Evolutionary conservation across 805 yeast genomes (phyloP).

Genomic region (Saccharomyces eubayanus): DNA sequence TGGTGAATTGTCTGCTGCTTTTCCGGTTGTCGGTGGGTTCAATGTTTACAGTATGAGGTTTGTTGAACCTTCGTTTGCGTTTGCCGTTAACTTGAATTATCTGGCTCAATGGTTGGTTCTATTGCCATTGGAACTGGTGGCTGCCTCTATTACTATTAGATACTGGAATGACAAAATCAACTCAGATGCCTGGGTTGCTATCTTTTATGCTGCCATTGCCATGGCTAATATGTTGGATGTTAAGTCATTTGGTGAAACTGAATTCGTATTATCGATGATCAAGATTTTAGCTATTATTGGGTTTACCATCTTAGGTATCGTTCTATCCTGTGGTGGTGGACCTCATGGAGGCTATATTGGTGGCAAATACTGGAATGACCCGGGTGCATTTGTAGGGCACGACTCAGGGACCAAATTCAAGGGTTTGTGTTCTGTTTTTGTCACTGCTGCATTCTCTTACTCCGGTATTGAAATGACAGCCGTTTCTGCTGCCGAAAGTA

Average conservation of each 20-base stretch:
- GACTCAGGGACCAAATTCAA: constrained; percentile 35
- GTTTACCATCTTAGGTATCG: constrained; percentile 47
- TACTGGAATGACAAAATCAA: constrained; percentile 45
- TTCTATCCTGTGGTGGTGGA: constrained; percentile 43
- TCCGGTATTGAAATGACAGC: constrained; percentile 71
- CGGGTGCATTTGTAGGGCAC: constrained; percentile 56
- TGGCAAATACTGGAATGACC: constrained; percentile 39
- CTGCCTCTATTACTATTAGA: constrained; percentile 47
- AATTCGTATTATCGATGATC: constrained; percentile 41
- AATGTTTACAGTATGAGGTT: constrained; percentile 43
- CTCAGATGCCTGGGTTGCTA: constrained; percentile 55
- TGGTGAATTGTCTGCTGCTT: constrained; percentile 47
- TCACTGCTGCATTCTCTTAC: constrained; percentile 56
- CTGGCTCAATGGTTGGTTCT: constrained; percentile 49
- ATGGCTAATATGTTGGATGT: constrained; percentile 46
- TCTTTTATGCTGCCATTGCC: constrained; percentile 42
- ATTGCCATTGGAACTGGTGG: constrained; percentile 53
- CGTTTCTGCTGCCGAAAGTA: constrained; percentile 70
- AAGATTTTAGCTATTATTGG: constrained; percentile 44
- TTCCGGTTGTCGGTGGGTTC: constrained; percentile 48
- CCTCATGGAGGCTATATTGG: constrained; percentile 35
- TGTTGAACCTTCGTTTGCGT: constrained; percentile 49
- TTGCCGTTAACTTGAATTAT: constrained; percentile 46
- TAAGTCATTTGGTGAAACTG: constrained; percentile 49
- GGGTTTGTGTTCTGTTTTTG: constrained; percentile 47